These are phyloP conservation scores for Neurospora tetraspora DNA, from an alignment of 495 filamentous ascomycete species.

Conservation along the genomic window DNA sequence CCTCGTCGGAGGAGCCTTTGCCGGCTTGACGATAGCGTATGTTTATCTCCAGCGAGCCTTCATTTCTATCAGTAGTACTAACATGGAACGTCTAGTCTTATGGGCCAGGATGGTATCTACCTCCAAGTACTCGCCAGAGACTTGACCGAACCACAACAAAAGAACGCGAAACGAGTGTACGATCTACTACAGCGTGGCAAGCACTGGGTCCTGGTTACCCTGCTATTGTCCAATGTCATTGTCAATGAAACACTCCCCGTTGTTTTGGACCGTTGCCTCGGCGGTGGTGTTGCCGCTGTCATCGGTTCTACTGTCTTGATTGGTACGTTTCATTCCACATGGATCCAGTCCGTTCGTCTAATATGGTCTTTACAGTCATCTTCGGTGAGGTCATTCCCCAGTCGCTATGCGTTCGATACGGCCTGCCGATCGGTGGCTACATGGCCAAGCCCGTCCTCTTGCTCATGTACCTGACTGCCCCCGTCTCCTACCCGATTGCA, in stretches of 20 bases:
- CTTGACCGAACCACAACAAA: constrained; percentile 58
- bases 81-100: constrained; percentile 36
- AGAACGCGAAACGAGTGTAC: constrained; percentile 73
- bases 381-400: constrained; percentile 96
- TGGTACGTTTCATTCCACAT: constrained; percentile 43
- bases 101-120: constrained; percentile 92
- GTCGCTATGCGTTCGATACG: constrained; percentile 92
- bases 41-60: constrained; percentile 1
- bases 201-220: constrained; percentile 97
- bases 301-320: constrained; percentile 87
- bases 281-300: constrained; percentile 90
- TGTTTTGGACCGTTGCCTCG: constrained; percentile 84
- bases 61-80: neutral
- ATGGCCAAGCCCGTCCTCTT: constrained; percentile 81
- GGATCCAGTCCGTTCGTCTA: neutral
- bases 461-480: constrained; percentile 86
- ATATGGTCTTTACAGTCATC: constrained; percentile 53
- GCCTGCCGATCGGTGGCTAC: constrained; percentile 89
- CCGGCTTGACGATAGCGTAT: constrained; percentile 85
- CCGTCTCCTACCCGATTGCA: constrained; percentile 80
- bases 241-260: constrained; percentile 97
- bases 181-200: constrained; percentile 78
- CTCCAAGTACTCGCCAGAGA: constrained; percentile 90
- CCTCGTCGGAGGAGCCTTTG: constrained; percentile 85
- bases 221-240: constrained; percentile 92